Evolutionary conservation across 176 grass and related monocot genomes (phyloP).

Genomic region (Eragrostis curvula): DNA sequence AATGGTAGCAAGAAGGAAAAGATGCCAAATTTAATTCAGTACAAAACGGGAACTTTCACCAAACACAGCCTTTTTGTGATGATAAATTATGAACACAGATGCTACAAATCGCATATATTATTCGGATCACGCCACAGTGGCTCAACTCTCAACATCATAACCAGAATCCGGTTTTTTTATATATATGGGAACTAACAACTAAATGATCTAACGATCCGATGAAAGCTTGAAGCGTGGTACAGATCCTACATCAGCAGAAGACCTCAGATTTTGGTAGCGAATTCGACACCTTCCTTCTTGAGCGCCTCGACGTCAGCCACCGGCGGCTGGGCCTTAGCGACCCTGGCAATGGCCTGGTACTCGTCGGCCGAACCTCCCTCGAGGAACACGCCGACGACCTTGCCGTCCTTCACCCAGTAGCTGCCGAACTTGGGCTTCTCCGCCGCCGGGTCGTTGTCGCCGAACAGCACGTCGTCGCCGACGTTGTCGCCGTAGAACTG

Average conservation of each 20-base stretch:
- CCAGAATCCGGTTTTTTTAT: background rate
- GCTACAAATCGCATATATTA: conserved; percentile 17
- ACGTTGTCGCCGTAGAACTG: conserved; percentile 97
- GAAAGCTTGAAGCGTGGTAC: background rate
- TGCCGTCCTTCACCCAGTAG: conserved; percentile 95
- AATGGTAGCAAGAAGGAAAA: background rate
- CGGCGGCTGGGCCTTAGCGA: conserved; percentile 70
- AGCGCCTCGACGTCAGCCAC: conserved; percentile 60
- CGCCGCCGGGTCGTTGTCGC: conserved; percentile 70
- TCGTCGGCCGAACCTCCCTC: conserved; percentile 87
- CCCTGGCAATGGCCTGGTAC: conserved; percentile 80
- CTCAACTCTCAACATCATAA: conserved; percentile 8
- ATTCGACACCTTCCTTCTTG: conserved; percentile 64
- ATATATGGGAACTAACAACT: background rate
- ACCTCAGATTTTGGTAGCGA: conserved; percentile 68
- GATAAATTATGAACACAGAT: background rate
- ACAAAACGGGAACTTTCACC: no score
- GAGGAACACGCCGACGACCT: conserved; percentile 80
- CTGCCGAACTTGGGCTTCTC: conserved; percentile 86
- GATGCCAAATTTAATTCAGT: background rate
- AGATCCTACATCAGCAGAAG: background rate
- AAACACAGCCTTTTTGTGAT: no score
- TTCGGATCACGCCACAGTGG: background rate
- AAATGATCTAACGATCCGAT: background rate
- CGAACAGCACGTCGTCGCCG: conserved; percentile 83